Conservation (phyloP, 2,329 filamentous ascomycete genomes). For the Claviceps monticola region DNA sequence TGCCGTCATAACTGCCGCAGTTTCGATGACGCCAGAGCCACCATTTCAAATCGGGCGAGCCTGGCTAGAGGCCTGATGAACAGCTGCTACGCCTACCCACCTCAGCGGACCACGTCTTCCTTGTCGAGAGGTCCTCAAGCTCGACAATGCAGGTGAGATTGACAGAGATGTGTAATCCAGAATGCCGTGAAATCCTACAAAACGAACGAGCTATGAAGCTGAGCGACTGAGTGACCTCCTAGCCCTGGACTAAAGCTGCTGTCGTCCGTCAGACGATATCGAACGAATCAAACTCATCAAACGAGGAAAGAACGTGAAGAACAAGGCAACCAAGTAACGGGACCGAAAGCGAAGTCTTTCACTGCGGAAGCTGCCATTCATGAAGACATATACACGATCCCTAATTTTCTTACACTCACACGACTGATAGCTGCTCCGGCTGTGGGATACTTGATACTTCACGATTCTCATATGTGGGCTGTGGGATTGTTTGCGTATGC, state of each 20-base stretch:
- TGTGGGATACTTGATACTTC: slow-evolving; percentile 77
- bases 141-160: not conserved
- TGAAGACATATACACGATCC: slow-evolving; percentile 95
- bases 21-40: not conserved
- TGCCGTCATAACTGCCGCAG: not conserved
- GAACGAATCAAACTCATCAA: not conserved
- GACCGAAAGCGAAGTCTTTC: not conserved
- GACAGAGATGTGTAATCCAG: not conserved
- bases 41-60: not conserved
- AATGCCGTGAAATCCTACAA: not conserved
- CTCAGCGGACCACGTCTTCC: not conserved
- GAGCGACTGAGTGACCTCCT: not conserved
- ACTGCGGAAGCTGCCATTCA: slow-evolving; percentile 23
- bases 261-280: not conserved
- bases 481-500: slow-evolving; percentile 84
- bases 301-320: not conserved
- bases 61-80: not conserved
- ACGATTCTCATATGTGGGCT: slow-evolving; percentile 67
- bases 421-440: slow-evolving; percentile 71
- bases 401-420: slow-evolving; percentile 81
- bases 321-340: not conserved
- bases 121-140: not conserved
- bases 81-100: too few relatives aligned
- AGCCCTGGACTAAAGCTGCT: not conserved
- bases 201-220: not conserved